Evolutionary conservation across 805 yeast genomes (phyloP).

Genomic region (Saccharomycopsis fodiens): DNA sequence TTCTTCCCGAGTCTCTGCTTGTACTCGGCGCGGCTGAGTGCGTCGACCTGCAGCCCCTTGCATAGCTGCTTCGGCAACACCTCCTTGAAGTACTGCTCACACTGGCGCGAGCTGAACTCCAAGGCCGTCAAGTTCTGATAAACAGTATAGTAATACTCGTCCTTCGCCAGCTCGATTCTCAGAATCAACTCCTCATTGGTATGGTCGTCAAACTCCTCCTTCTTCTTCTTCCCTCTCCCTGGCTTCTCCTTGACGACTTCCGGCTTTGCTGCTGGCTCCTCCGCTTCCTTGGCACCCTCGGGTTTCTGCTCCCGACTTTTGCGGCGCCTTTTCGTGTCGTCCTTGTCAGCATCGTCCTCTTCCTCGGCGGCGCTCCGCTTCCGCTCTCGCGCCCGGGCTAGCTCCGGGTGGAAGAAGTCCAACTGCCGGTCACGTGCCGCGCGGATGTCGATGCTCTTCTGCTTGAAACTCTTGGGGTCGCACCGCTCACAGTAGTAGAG

Average conservation of each 20-base stretch:
- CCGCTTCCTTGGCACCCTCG: conserved; percentile 11
- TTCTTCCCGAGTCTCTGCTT: neutral
- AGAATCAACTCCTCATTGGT: conserved; percentile 22
- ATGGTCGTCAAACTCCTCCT: conserved; percentile 19
- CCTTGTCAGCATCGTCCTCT: conserved; percentile 20
- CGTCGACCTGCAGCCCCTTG: neutral
- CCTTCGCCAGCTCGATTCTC: conserved; percentile 23
- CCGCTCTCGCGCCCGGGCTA: neutral
- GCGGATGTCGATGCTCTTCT: conserved; percentile 35
- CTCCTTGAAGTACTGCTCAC: conserved; percentile 7
- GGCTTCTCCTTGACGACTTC: conserved; percentile 4
- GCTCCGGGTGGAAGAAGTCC: conserved; percentile 1
- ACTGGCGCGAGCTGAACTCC: conserved; percentile 15
- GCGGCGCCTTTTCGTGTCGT: conserved; percentile 18
- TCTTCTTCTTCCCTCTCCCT: conserved; percentile 12
- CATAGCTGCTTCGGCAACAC: conserved; percentile 1
- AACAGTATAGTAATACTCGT: conserved; percentile 18
- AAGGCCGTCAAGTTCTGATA: conserved; percentile 21
- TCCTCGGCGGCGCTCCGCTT: conserved; percentile 32
- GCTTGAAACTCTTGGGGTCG: conserved; percentile 40
- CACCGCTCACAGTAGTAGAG: conserved; percentile 75
- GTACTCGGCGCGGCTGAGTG: neutral
- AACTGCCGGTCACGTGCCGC: conserved; percentile 28
- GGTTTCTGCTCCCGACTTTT: conserved; percentile 7
- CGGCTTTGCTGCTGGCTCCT: neutral